Conservation (phyloP, 352 stramenopile genomes). For the Globisporangium heterothallicum region DNA sequence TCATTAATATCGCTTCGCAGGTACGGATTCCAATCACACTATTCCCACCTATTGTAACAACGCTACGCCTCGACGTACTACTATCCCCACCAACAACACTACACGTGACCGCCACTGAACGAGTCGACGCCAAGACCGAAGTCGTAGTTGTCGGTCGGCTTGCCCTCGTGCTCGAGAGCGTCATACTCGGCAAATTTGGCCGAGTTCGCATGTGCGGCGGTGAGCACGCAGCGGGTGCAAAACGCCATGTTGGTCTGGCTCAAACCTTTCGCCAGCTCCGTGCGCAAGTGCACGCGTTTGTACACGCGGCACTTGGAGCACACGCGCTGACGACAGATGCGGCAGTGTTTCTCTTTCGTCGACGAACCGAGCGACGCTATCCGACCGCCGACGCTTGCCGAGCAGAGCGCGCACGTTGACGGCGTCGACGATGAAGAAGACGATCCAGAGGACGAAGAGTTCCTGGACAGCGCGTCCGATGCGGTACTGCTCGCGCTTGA, state of each 20-base stretch:
- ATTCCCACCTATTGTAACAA: no score
- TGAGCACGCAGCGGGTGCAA: conserved; percentile 22
- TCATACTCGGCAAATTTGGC: background rate
- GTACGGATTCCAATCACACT: no score
- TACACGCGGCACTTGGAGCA: background rate
- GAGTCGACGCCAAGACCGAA: no score
- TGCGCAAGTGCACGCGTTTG: background rate
- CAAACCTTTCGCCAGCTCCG: background rate
- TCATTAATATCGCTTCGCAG: no score
- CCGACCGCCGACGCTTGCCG: background rate
- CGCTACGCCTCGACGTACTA: no score
- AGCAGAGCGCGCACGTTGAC: background rate
- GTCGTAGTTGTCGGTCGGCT: background rate
- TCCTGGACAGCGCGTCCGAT: background rate
- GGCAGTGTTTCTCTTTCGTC: background rate
- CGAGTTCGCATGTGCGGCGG: background rate
- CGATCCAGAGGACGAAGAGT: background rate
- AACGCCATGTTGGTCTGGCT: conserved; percentile 19
- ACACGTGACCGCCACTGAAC: background rate
- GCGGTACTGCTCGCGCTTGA: background rate
- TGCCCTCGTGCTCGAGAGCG: background rate
- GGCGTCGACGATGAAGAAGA: background rate
- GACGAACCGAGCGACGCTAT: conserved; percentile 3
- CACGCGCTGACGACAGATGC: background rate
- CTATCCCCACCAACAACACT: background rate